These are phyloP conservation scores for Talaromyces sp. DNA, from an alignment of 2,329 filamentous ascomycete species.

Conservation along the genomic window DNA sequence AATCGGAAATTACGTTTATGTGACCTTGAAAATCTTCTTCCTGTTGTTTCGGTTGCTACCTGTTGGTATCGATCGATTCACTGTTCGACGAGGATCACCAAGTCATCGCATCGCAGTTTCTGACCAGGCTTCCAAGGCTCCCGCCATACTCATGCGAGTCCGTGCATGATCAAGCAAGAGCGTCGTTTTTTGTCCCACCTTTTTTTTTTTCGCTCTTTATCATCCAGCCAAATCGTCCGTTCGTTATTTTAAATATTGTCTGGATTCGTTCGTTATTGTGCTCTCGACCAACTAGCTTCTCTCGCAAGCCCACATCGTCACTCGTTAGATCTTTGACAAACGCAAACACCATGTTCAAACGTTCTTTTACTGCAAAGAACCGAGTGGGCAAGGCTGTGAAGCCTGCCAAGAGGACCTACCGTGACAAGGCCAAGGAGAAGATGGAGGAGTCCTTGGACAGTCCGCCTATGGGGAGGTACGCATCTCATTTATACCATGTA, in stretches of 20 bases:
- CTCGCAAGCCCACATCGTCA: constrained; percentile 40
- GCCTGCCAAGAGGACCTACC: constrained; percentile 69
- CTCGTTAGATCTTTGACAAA: constrained; percentile 37
- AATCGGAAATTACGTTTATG: constrained; percentile 14
- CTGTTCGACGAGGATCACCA: constrained; percentile 21
- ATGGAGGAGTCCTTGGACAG: constrained; percentile 77
- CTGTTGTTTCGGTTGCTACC: constrained; percentile 28
- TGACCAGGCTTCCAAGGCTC: constrained; percentile 54
- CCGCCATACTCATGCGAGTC: constrained; percentile 41
- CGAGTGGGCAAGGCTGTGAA: constrained; percentile 86
- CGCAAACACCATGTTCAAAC: constrained; percentile 76
- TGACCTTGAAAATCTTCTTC: constrained; percentile 23
- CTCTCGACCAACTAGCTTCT: constrained; percentile 24
- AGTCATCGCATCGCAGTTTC: constrained; percentile 32
- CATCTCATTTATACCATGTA: background rate
- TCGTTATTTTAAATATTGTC: constrained; percentile 34
- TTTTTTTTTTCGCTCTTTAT: constrained; percentile 25
- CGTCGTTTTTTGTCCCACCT: constrained; percentile 30
- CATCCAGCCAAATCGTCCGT: constrained; percentile 31
- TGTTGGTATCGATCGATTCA: constrained; percentile 20
- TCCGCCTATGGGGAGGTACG: constrained; percentile 50
- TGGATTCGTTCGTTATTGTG: constrained; percentile 28
- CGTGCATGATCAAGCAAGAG: constrained; percentile 49
- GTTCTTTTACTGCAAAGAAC: constrained; percentile 79
- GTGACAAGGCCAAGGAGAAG: constrained; percentile 80